These are phyloP conservation scores for Eudorina sp. DNA, from an alignment of 139 green algal species.

Conservation along the genomic window DNA sequence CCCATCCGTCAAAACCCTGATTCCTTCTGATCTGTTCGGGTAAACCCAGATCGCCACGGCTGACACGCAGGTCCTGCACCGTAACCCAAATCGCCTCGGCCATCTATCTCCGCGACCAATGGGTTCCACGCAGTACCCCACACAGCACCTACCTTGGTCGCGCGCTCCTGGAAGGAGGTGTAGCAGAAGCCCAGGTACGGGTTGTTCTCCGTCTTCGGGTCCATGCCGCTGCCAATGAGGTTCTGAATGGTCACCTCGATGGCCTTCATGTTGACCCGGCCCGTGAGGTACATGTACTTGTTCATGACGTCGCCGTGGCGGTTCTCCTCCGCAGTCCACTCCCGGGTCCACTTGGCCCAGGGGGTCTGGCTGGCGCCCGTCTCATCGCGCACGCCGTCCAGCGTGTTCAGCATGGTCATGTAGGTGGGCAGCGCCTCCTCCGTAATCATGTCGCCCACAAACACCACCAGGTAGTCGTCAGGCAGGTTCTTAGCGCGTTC, in stretches of 20 bases:
- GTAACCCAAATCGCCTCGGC: too few relatives aligned
- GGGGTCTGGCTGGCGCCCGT: constrained; percentile 86
- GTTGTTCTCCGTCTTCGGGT: constrained; percentile 99
- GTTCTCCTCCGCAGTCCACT: constrained; percentile 98
- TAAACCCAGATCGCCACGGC: too few relatives aligned
- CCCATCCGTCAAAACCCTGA: too few relatives aligned
- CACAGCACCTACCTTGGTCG: constrained; percentile 85
- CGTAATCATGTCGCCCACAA: constrained; percentile 96
- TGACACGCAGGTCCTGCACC: too few relatives aligned
- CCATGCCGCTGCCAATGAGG: constrained; percentile 96
- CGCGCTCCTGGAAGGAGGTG: constrained; percentile 98
- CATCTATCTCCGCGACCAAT: neutral
- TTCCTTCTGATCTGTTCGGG: too few relatives aligned
- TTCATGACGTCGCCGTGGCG: constrained; percentile 98
- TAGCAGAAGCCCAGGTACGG: constrained; percentile 99
- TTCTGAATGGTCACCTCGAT: constrained; percentile 97
- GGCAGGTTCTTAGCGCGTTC: constrained; percentile 86
- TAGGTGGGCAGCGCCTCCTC: constrained; percentile 99
- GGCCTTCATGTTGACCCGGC: constrained; percentile 76
- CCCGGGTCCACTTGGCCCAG: constrained; percentile 92
- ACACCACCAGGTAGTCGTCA: constrained; percentile 95
- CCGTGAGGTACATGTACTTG: constrained; percentile 94
- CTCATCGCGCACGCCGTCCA: constrained; percentile 96
- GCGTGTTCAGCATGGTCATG: constrained; percentile 99
- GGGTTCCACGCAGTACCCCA: neutral